Evolutionary conservation across 208 protist genomes (phyloP).

Genomic region (Acanthamoeba castellanii): DNA sequence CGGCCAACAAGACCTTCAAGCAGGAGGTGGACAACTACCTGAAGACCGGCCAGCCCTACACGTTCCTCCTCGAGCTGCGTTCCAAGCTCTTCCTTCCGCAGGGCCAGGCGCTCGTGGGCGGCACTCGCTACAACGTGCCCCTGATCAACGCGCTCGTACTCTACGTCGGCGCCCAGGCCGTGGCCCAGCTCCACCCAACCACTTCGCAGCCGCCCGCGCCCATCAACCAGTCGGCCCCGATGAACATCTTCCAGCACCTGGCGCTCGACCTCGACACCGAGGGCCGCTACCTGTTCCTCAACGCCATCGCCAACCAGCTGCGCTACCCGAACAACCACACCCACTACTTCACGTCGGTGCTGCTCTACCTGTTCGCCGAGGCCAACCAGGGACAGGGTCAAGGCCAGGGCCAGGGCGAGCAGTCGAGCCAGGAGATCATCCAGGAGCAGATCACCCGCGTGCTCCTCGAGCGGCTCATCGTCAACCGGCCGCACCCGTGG

Average conservation of each 20-base stretch:
- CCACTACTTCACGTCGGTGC: slow-evolving; percentile 98
- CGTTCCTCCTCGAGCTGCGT: slow-evolving; percentile 93
- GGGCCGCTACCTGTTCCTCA: slow-evolving; percentile 96
- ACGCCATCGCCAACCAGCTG: slow-evolving; percentile 98
- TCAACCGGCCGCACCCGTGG: slow-evolving; percentile 98
- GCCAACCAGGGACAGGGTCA: slow-evolving; percentile 73
- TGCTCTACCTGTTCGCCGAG: slow-evolving; percentile 97
- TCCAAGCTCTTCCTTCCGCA: slow-evolving; percentile 89
- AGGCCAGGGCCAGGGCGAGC: not conserved
- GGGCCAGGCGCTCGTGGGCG: slow-evolving; percentile 84
- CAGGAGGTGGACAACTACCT: slow-evolving; percentile 94
- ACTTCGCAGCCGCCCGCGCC: not conserved
- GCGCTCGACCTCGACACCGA: slow-evolving; percentile 93
- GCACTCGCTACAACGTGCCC: slow-evolving; percentile 92
- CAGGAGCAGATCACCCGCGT: slow-evolving; percentile 97
- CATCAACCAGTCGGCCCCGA: slow-evolving; percentile 86
- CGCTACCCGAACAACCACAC: slow-evolving; percentile 99
- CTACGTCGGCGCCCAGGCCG: slow-evolving; percentile 93
- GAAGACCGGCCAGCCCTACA: slow-evolving; percentile 90
- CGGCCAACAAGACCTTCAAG: slow-evolving; percentile 86
- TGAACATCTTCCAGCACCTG: slow-evolving; percentile 97
- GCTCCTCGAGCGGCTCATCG: slow-evolving; percentile 98
- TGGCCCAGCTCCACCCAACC: slow-evolving; percentile 80
- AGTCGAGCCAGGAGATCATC: slow-evolving; percentile 90
- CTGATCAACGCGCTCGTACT: slow-evolving; percentile 98